Conservation (phyloP, 306 rosid genomes). For the Sindora glabra region DNA sequence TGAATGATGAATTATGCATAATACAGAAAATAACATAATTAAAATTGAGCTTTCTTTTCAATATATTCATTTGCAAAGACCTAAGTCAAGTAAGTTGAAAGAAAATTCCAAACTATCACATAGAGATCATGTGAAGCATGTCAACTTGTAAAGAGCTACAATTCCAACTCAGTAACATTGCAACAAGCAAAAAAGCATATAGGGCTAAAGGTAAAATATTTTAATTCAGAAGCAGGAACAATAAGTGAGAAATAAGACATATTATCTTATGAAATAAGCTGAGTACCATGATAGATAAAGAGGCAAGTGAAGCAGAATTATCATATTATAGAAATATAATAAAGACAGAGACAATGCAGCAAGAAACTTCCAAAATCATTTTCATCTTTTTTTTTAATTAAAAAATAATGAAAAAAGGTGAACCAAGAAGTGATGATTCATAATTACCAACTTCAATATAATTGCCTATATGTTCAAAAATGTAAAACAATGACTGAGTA, state of each 20-base stretch:
- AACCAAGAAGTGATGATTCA: slow-evolving; percentile 4
- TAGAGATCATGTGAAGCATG: neutral
- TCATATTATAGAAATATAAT: neutral
- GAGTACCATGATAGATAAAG: neutral
- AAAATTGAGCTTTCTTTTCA: neutral
- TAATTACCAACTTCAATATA: slow-evolving; percentile 11
- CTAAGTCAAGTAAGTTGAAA: no score
- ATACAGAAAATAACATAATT: neutral
- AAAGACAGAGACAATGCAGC: slow-evolving; percentile 4
- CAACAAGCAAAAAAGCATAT: neutral
- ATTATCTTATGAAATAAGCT: neutral
- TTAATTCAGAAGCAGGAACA: neutral
- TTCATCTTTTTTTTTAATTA: no score
- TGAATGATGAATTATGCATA: no score
- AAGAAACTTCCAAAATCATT: neutral
- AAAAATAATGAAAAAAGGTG: no score
- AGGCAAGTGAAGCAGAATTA: slow-evolving; percentile 6
- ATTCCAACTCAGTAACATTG: neutral
- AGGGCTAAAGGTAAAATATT: neutral
- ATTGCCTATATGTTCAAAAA: slow-evolving; percentile 10
- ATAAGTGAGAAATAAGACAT: neutral
- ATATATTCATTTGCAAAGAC: neutral
- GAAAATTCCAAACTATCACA: neutral
- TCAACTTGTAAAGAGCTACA: neutral
- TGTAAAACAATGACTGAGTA: neutral